Base-by-base conservation (phyloP, 257 asterid species). In the Leonotis leonurus region DNA sequence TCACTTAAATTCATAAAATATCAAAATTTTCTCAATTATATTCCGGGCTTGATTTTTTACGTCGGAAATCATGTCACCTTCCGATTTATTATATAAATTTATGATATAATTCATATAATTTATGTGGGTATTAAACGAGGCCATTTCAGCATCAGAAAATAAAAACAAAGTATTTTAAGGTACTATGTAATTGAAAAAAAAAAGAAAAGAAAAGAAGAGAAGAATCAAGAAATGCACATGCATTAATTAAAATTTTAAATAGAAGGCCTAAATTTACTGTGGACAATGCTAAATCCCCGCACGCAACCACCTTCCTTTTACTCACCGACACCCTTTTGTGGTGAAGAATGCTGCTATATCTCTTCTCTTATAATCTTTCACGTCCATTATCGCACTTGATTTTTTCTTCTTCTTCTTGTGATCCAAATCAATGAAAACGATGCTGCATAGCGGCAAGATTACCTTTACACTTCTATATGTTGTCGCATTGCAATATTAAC, bases 321-420 rank as follows among this genome's bases (percentile, higher is more conserved):
- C 53, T 60, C 73, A 69, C 79, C 79, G 79, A 69, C 79, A 65
- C 6, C 49, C 3, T 6, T 46, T 35, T 40, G 63, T 12, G 49
- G 77, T 32, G 54, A 45, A 50, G 40, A 49, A 12, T 6, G 20
- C 55, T 48, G 55, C 10, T 57, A 56, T 68, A 50, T 20, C 36
- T 60, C 25, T 6, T 67, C 67, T 40, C 60, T 11, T 16, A 46
- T 45, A 9, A 18, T 33, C 10, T 27, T 33, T 18, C 20, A 26
- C 32, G 43, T 32, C 43, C n/a, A n/a, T n/a, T n/a, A n/a, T 22
- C 64, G 55, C 70, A 65, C 54, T 70, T 59, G 65, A n/a, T 45
- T 55, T 33, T 20, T 25, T 6, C 14, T 33, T 36, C 64, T 49
- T n/a, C 36, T 25, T 32, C 43, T 17, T 41, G 56, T 30, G 69